Percentiles rank a stretch among this genome's conserved stretches.
These are phyloP conservation scores for Russula virescens DNA, from an alignment of 768 basidiomycete species.

Conservation along the genomic window DNA sequence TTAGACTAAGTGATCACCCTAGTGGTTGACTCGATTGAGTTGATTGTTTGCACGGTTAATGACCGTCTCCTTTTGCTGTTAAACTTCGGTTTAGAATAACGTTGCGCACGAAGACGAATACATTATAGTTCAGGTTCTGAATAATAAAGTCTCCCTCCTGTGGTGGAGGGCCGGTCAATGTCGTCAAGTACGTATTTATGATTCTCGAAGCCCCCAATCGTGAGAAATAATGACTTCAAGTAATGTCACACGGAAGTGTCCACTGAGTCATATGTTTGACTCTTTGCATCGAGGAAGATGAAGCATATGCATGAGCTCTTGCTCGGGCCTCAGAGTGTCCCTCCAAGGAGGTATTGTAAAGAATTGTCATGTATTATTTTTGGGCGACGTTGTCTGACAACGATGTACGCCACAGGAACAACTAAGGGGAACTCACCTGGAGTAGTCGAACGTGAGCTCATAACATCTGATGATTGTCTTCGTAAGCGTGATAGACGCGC, in stretches of 20 bases:
- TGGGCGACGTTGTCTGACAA: neutral
- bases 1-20: too few relatives aligned
- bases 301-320: neutral
- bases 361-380: slow-evolving; percentile 2
- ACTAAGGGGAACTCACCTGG: slow-evolving; percentile 10
- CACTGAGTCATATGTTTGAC: neutral
- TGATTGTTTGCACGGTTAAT: neutral
- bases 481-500: neutral
- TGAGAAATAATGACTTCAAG: too few relatives aligned
- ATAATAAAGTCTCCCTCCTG: too few relatives aligned
- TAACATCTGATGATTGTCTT: neutral
- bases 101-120: too few relatives aligned
- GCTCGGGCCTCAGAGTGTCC: neutral
- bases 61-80: too few relatives aligned
- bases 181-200: too few relatives aligned
- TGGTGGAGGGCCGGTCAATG: too few relatives aligned
- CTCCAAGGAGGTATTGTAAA: neutral
- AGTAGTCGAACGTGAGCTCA: neutral
- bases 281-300: neutral
- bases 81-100: too few relatives aligned
- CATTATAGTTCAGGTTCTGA: too few relatives aligned
- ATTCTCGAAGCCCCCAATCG: too few relatives aligned
- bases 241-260: too few relatives aligned
- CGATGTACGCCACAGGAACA: neutral
- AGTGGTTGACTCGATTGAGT: too few relatives aligned